Evolutionary conservation across 2,329 filamentous ascomycete genomes (phyloP), one percentile per base, ranked within the genome.

Genomic region (Tolypocladium cylindrosporum): DNA sequence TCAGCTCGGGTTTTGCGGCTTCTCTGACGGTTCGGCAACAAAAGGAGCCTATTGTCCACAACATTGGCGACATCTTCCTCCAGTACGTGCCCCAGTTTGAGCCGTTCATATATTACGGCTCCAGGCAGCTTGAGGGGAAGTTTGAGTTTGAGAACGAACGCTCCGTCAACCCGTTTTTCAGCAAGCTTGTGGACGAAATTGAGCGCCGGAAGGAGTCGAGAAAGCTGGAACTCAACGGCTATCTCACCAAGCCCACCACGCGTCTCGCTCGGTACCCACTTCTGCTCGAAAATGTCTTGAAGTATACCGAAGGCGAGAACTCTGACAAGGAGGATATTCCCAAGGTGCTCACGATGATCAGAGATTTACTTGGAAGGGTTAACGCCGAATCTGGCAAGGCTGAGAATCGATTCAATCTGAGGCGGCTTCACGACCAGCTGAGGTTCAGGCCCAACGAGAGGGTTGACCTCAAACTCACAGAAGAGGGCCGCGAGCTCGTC

Each of bases 61-160:
- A 90, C 61, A 83, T 99, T 60, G 94, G 93, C 61, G 94, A 99
- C 71, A 91, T 99, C 59, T 97, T 99, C 75, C 73, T 96, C 56
- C 89, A 96, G 69, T 96, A 87, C 68, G 92, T 93, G 14, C 91
- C 92, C 11, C 88, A 90, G 63, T 99, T 99, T 68, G 89, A 92
- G 65, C 94, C 94, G 0, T 99, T 99, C 70, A 97, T 99, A 69
- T 86, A 89, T 68, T 99, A 99, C 68, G 94, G 94, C 68, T 90
- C 93, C 45, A 96, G 92, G 69, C 94, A 99, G 72, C 78, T 99
- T 53, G 95, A 96, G 71, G 94, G 90, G 65, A 97, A 99, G 72
- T 97, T 93, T 68, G 94, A 97, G 69, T 99, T 97, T 70, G 94
- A 99, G 74, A 94, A 94, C 67, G 94, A 99, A 75, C 90, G 94